Conservation (phyloP, 495 filamentous ascomycete species). For the Xylaria flabelliformis region DNA sequence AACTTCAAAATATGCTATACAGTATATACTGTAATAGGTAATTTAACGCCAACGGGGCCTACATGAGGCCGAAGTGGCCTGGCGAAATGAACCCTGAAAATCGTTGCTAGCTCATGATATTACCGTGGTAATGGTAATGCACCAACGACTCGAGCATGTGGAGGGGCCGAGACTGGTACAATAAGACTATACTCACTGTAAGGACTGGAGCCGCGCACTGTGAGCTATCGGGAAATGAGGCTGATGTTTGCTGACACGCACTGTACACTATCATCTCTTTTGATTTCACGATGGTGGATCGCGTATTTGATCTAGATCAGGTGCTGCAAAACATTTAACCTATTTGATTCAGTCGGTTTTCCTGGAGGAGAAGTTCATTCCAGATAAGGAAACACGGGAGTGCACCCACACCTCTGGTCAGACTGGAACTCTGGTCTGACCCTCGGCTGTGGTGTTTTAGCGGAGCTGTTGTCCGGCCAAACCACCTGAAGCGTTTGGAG, state of each 20-base stretch:
- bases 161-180: background rate
- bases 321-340: constrained; percentile 16
- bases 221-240: background rate
- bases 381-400: constrained; percentile 16
- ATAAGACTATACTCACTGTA: background rate
- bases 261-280: background rate
- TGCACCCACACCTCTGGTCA: background rate
- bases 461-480: constrained; percentile 16
- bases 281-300: constrained; percentile 9
- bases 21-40: background rate
- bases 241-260: background rate
- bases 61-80: constrained; percentile 14
- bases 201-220: background rate
- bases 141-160: background rate
- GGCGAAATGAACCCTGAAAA: background rate
- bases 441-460: constrained; percentile 17
- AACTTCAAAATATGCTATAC: background rate
- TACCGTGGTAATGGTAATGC: background rate
- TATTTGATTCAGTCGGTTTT: background rate
- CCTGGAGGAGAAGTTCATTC: background rate
- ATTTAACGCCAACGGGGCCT: background rate
- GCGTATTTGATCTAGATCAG: constrained; percentile 2
- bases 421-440: constrained; percentile 5
- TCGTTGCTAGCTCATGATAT: background rate
- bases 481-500: constrained; percentile 8